Evolutionary conservation across 257 asterid species (phyloP), one percentile per base, ranked within the genome.

Genomic region (Paulownia fortunei): DNA sequence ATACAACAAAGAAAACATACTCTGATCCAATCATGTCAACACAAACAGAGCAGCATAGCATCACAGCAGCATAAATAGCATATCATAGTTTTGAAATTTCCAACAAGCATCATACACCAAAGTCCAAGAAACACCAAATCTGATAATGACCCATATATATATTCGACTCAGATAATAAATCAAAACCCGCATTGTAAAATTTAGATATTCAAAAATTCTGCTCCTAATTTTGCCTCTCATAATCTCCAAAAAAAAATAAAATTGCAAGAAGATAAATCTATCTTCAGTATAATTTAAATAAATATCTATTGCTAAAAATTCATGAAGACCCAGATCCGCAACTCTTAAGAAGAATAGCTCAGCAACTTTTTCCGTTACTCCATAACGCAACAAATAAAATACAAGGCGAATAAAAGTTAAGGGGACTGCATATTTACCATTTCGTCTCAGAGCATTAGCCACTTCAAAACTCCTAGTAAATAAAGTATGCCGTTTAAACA

Each of bases 341-440:
- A 19, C 10, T 52, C 19, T 12, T 2, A 42, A 55, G 69, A 39
- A 56, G 15, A 80, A 55, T 18, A 24, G 41, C 19, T 74, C 15
- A 30, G 77, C 67, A 18, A 67, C 58, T 21, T 59, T 66, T 79
- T 16, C 41, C 64, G 1, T 1, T 79, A 36, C 23, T 73, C 39
- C 59, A 54, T 21, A 10, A 9, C 11, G 16, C 23, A 41, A 64
- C 19, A 34, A 47, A 7, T 47, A 15, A 23, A 62, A 30, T 36
- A 49, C 21, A 27, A 73, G 49, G 34, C 64, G 26, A 36, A 37
- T 18, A 37, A 74, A 60, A 75, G 18, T 76, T 0, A 61, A 55
- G 32, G 26, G 30, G 18, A 49, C 13, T 61, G 42, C 36, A 76
- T 32, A 76, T 47, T 70, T 76, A 81, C 85, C 85, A 81, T 81